phyloP scores from a whole-genome alignment of 495 filamentous ascomycete genomes.

The Xylaria curta region DNA sequence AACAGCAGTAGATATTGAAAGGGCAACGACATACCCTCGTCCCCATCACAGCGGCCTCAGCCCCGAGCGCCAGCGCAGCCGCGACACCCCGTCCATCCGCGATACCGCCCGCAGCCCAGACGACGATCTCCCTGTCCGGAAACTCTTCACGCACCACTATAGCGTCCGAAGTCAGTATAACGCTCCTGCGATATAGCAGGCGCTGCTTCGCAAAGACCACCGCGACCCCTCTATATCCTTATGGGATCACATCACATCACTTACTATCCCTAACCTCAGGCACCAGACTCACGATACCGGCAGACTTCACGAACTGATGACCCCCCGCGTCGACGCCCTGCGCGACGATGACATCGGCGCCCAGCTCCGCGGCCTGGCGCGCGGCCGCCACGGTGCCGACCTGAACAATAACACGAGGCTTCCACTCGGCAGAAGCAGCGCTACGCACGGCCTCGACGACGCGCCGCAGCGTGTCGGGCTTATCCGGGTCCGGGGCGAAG shows the following conservation, averaged over 20 bases:
- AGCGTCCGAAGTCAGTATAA: background rate
- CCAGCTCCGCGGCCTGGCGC: slow-evolving; percentile 45
- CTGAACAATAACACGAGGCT: slow-evolving; percentile 66
- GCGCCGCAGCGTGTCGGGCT: slow-evolving; percentile 54
- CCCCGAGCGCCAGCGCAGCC: slow-evolving; percentile 69
- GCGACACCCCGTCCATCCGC: slow-evolving; percentile 69
- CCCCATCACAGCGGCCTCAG: slow-evolving; percentile 70
- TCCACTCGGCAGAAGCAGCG: slow-evolving; percentile 20
- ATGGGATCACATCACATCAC: background rate
- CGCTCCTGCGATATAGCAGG: background rate
- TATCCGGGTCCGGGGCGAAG: slow-evolving; percentile 64
- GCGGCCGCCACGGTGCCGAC: slow-evolving; percentile 67
- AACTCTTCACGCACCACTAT: slow-evolving; percentile 47
- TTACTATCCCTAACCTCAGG: slow-evolving; percentile 53
- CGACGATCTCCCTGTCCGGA: slow-evolving; percentile 49
- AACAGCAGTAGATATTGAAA: no score
- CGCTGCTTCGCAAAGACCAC: background rate
- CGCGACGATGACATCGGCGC: slow-evolving; percentile 71
- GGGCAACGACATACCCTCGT: slow-evolving; percentile 66
- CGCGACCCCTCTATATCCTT: background rate
- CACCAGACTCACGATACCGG: slow-evolving; percentile 59
- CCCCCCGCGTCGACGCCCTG: slow-evolving; percentile 81
- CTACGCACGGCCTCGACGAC: slow-evolving; percentile 37
- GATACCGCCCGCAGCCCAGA: slow-evolving; percentile 78
- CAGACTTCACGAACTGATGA: slow-evolving; percentile 66